These are phyloP conservation scores for Plasmodium yoelii DNA, from an alignment of 169 alveolate genomes.

Conservation along the genomic window DNA sequence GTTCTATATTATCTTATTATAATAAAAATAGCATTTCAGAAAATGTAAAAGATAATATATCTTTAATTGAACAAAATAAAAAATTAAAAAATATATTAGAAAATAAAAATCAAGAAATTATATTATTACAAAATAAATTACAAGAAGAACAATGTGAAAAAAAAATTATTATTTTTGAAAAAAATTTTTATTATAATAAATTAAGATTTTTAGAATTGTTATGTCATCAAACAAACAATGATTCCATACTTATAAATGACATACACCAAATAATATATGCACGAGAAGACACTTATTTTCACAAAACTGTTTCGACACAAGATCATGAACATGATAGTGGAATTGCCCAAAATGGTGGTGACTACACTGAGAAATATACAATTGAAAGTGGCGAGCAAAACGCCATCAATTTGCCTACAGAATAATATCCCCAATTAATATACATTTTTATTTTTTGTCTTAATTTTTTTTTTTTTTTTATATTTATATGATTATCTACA, in stretches of 20 bases:
- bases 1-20: conserved; percentile 30
- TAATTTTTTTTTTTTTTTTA: no score
- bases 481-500: no score
- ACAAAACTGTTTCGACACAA: conserved; percentile 34
- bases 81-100: conserved; percentile 66
- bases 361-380: background rate
- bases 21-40: conserved; percentile 18
- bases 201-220: conserved; percentile 92
- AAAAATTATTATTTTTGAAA: conserved; percentile 91
- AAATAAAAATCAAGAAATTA: conserved; percentile 78
- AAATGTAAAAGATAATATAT: conserved; percentile 15
- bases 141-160: conserved; percentile 84
- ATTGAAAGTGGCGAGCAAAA: background rate
- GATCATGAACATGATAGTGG: background rate
- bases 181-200: conserved; percentile 93
- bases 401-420: background rate
- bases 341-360: background rate
- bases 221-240: conserved; percentile 86
- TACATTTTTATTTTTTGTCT: no score
- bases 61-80: conserved; percentile 53
- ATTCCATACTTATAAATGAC: conserved; percentile 31
- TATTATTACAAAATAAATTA: conserved; percentile 80
- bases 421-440: no score
- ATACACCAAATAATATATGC: conserved; percentile 73
- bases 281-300: conserved; percentile 69